Evolutionary conservation across 2,329 filamentous ascomycete genomes (phyloP).

Genomic region (Diaporthe sp.): DNA sequence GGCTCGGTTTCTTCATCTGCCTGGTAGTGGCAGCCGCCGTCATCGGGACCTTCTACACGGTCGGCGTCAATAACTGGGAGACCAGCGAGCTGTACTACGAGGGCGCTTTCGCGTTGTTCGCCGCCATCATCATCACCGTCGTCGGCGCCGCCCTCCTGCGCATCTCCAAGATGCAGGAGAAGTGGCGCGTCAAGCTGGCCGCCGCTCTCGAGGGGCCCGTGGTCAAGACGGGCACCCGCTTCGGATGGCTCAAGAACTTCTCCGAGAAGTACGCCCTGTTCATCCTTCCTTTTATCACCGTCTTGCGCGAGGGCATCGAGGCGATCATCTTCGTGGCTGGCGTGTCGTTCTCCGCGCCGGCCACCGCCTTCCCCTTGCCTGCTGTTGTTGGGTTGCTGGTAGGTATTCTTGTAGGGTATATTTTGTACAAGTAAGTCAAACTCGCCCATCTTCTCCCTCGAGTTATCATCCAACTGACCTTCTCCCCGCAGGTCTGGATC

Average conservation of each 20-base stretch:
- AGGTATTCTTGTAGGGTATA: conserved; percentile 73
- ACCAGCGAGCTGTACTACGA: conserved; percentile 80
- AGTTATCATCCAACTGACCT: not conserved
- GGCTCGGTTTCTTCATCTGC: conserved; percentile 73
- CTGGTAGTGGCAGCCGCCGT: conserved; percentile 75
- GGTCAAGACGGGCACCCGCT: conserved; percentile 54
- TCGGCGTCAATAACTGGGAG: conserved; percentile 74
- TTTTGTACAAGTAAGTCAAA: conserved; percentile 77
- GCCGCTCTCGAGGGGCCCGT: conserved; percentile 71
- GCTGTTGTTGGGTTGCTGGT: conserved; percentile 76
- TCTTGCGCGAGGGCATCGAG: conserved; percentile 82
- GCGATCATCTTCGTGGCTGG: conserved; percentile 85
- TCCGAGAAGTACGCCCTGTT: conserved; percentile 83
- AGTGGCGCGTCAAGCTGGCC: conserved; percentile 82
- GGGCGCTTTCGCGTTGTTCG: conserved; percentile 77
- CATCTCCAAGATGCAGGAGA: conserved; percentile 81
- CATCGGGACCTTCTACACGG: conserved; percentile 81
- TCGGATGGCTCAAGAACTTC: conserved; percentile 57
- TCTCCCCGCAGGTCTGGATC: conserved; percentile 67
- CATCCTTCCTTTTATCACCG: conserved; percentile 82
- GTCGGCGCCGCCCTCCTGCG: conserved; percentile 82
- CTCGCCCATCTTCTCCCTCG: fast-evolving
- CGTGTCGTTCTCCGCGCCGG: conserved; percentile 77
- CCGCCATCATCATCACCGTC: conserved; percentile 78
- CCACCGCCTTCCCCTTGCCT: conserved; percentile 78